Percentiles rank a stretch among this genome's conserved stretches.
Conservation (phyloP, 257 asterid genomes). For the Scutellaria galericulata region DNA sequence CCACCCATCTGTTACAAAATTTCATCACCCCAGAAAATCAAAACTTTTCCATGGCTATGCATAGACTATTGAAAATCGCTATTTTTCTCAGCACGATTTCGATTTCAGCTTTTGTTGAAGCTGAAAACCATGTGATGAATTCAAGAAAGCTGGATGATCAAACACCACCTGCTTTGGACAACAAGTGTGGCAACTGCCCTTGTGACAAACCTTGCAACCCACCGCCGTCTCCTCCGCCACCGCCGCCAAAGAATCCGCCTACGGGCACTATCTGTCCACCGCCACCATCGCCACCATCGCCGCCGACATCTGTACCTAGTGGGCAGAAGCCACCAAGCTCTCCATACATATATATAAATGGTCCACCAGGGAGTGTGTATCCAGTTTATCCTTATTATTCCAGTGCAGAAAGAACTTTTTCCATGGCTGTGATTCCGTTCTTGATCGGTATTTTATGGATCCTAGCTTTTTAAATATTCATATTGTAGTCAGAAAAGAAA, state of each 20-base stretch:
- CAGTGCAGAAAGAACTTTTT: slow-evolving; percentile 29
- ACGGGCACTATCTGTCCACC: slow-evolving; percentile 64
- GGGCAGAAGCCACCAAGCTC: slow-evolving; percentile 48
- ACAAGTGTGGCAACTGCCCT: slow-evolving; percentile 80
- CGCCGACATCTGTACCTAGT: slow-evolving; percentile 52
- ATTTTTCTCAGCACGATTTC: slow-evolving; percentile 26
- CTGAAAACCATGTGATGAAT: slow-evolving; percentile 14
- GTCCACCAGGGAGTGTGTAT: slow-evolving; percentile 74
- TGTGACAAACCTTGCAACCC: slow-evolving; percentile 66
- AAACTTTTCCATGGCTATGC: slow-evolving; percentile 34
- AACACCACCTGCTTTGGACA: slow-evolving; percentile 46
- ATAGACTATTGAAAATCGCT: slow-evolving; percentile 31
- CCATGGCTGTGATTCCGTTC: slow-evolving; percentile 36
- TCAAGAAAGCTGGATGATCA: slow-evolving; percentile 50
- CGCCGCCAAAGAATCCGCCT: slow-evolving; percentile 46
- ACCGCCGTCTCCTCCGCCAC: slow-evolving; percentile 47
- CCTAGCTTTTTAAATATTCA: slow-evolving; percentile 27
- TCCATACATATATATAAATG: slow-evolving; percentile 66
- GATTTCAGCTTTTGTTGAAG: slow-evolving; percentile 24
- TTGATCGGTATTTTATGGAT: slow-evolving; percentile 37
- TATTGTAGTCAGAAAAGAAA: slow-evolving; percentile 1
- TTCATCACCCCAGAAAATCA: background rate
- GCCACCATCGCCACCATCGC: slow-evolving; percentile 67
- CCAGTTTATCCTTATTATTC: slow-evolving; percentile 51
- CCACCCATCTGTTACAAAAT: background rate